phyloP scores from a whole-genome alignment of 2,329 filamentous ascomycete species.

The Fusarium continuum region DNA sequence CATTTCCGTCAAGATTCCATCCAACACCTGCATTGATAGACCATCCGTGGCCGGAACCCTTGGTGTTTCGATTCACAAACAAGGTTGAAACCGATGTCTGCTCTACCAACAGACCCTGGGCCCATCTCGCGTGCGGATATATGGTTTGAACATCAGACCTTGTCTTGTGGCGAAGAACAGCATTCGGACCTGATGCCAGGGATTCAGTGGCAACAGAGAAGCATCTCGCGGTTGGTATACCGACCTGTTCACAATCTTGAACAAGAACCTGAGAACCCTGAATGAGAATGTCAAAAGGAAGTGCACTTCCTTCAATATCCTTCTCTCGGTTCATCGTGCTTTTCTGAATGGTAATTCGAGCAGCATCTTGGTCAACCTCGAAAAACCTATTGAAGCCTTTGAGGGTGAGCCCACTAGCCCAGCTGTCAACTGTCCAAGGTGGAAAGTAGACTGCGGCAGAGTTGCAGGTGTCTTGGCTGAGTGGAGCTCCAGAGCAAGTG shows the following conservation, averaged over 20 bases:
- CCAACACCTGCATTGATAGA: constrained; percentile 38
- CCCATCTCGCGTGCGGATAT: constrained; percentile 40
- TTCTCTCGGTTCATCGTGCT: constrained; percentile 20
- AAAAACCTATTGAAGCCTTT: constrained; percentile 36
- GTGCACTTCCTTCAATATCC: constrained; percentile 10
- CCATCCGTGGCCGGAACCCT: constrained; percentile 37
- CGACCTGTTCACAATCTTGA: constrained; percentile 30
- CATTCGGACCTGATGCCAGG: constrained; percentile 29
- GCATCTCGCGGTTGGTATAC: constrained; percentile 1
- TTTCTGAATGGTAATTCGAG: constrained; percentile 30
- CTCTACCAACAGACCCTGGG: constrained; percentile 36
- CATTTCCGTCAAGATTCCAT: constrained; percentile 25
- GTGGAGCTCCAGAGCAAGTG: constrained; percentile 16
- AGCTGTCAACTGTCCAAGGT: constrained; percentile 37
- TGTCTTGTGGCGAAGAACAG: constrained; percentile 25
- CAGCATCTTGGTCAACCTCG: constrained; percentile 23
- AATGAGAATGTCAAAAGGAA: constrained; percentile 31
- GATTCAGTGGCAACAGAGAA: constrained; percentile 33
- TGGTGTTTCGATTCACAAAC: constrained; percentile 22
- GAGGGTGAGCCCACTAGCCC: constrained; percentile 17
- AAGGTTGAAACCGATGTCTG: not conserved
- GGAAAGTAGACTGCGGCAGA: constrained; percentile 27
- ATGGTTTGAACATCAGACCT: constrained; percentile 23
- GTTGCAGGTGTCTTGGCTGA: constrained; percentile 7
- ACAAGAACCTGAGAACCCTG: constrained; percentile 33